phyloP scores from a whole-genome alignment of 2,329 filamentous ascomycete species.

The Coniella vitis region DNA sequence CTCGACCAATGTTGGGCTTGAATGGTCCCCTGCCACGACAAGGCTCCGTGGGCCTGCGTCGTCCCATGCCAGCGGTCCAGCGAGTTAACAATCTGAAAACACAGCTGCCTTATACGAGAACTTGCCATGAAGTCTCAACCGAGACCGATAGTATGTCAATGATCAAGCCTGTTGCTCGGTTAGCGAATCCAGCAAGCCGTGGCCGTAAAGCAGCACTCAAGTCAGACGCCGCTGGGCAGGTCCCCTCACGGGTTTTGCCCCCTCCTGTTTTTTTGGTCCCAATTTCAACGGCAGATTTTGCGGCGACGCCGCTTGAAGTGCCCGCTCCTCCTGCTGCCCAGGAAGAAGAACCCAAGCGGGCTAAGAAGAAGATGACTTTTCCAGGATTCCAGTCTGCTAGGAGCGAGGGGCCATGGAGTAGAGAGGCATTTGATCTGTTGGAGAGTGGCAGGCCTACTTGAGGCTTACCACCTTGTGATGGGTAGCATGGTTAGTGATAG shows the following conservation, averaged over 20 bases:
- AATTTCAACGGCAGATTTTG: slow-evolving; percentile 17
- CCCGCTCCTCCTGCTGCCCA: no score
- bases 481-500: neutral
- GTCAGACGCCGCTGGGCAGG: slow-evolving; percentile 43
- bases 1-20: neutral
- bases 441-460: slow-evolving; percentile 48
- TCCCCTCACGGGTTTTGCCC: slow-evolving; percentile 36
- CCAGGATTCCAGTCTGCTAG: slow-evolving; percentile 43
- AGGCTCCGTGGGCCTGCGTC: neutral
- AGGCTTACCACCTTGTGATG: neutral
- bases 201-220: slow-evolving; percentile 47
- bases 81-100: slow-evolving; percentile 9
- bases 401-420: slow-evolving; percentile 58
- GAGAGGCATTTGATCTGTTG: slow-evolving; percentile 61
- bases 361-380: slow-evolving; percentile 25
- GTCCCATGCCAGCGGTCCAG: neutral
- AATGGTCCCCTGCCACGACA: neutral
- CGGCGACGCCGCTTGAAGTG: slow-evolving; percentile 11
- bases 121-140: neutral
- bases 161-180: slow-evolving; percentile 11
- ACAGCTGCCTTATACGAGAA: slow-evolving; percentile 1
- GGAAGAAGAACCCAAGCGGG: slow-evolving; percentile 16
- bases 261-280: slow-evolving; percentile 18
- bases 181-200: slow-evolving; percentile 43
- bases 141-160: neutral